Evolutionary conservation across 2,329 filamentous ascomycete genomes (phyloP).

Genomic region (Monosporascus cannonballus): DNA sequence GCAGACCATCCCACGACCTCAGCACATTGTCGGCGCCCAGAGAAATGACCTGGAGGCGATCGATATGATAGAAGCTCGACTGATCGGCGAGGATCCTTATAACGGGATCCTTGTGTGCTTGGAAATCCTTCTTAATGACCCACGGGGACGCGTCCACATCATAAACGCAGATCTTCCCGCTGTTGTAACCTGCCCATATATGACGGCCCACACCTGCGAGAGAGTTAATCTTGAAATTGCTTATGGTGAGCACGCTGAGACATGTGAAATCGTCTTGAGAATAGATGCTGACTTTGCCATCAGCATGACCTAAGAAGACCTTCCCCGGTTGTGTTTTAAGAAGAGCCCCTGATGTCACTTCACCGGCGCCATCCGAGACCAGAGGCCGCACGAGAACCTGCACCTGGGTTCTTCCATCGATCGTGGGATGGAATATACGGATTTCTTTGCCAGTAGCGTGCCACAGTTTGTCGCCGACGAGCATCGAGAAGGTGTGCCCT

Average conservation of each 20-base stretch:
- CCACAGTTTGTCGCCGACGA: constrained; percentile 83
- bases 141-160: constrained; percentile 79
- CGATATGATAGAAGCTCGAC: constrained; percentile 78
- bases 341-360: constrained; percentile 78
- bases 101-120: constrained; percentile 79
- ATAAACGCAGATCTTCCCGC: constrained; percentile 88
- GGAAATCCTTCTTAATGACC: constrained; percentile 91
- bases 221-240: constrained; percentile 90
- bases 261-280: constrained; percentile 71
- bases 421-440: constrained; percentile 71
- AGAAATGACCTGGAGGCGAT: constrained; percentile 77
- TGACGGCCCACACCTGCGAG: constrained; percentile 74
- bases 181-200: constrained; percentile 93
- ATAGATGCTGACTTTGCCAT: constrained; percentile 94
- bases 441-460: constrained; percentile 82
- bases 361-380: constrained; percentile 66
- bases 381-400: constrained; percentile 70
- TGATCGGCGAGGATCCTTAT: constrained; percentile 71
- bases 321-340: constrained; percentile 69
- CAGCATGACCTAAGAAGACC: constrained; percentile 84
- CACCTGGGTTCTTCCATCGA: constrained; percentile 62
- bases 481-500: constrained; percentile 82
- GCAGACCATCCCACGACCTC: constrained; percentile 82
- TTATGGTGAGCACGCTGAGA: constrained; percentile 75
- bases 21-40: constrained; percentile 83